Percentiles rank a stretch among this genome's conserved stretches.
Evolutionary conservation across 148 eudicot genomes (phyloP).

Genomic region (Camellia sinensis): DNA sequence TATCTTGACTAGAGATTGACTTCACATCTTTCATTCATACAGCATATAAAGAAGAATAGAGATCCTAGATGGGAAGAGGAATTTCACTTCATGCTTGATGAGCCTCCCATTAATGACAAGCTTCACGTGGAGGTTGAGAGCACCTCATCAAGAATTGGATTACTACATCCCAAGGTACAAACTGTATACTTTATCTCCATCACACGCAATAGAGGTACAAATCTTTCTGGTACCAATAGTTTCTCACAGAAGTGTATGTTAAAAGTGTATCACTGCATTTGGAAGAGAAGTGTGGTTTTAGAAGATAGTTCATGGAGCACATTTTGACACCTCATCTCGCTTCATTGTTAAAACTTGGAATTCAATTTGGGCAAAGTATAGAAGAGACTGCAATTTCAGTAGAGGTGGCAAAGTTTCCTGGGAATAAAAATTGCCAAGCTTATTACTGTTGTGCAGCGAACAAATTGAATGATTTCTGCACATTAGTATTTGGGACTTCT

Average conservation of each 20-base stretch:
- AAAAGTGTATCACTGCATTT: not conserved
- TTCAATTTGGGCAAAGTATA: not conserved
- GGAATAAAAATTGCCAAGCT: not conserved
- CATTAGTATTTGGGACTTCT: not conserved
- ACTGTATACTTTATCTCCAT: not conserved
- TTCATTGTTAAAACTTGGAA: not conserved
- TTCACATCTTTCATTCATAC: constrained; percentile 11
- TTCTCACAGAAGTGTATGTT: not conserved
- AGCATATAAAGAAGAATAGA: constrained; percentile 47
- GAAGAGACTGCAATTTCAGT: not conserved
- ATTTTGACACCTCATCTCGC: not conserved
- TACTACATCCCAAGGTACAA: constrained; percentile 43
- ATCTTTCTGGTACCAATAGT: not conserved
- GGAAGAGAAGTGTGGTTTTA: not conserved
- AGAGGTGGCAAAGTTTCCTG: not conserved
- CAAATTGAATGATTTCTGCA: not conserved
- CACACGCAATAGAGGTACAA: not conserved
- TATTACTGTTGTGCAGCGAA: not conserved
- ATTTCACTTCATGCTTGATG: constrained; percentile 49
- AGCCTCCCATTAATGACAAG: constrained; percentile 45
- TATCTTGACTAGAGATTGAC: not conserved
- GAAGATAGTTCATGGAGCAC: not conserved
- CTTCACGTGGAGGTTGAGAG: constrained; percentile 49
- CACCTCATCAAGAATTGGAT: constrained; percentile 39
- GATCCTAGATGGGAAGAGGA: constrained; percentile 63